Evolutionary conservation across 2,329 filamentous ascomycete species (phyloP), one percentile per base, ranked within the genome.

Genomic region (Neofusicoccum ribis): DNA sequence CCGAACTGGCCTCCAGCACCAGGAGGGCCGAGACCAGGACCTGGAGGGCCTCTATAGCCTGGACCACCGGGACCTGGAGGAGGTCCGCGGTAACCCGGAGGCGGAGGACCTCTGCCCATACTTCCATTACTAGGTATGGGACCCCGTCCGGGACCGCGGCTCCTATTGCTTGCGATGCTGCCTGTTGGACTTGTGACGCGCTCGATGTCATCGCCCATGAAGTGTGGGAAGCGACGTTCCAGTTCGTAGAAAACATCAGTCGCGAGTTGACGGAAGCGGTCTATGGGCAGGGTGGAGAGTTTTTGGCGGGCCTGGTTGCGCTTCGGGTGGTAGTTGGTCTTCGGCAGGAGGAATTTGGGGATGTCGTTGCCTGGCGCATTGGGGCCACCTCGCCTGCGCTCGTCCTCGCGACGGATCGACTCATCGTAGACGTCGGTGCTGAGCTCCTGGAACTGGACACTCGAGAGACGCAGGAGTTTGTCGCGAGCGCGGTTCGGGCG

Each of bases 371-470:
- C 77, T 36, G 80, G 80, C 52, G 84, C 84, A 60, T 84, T 73
- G 23, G 75, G 75, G n/a, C 80, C 80, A 36, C 80, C 77, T 59
- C 77, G 74, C 65, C 76, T 74, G 43, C 81, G 78, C 60, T 83
- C 84, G 69, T 91, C 86, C 78, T 98, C 93, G 69, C 95, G 88
- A 66, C 95, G 89, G 70, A 96, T 84, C 69, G 98, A 84, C 80
- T 99, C 95, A 78, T 99, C 95, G 79, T 91, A 98, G 46, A 99
- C 94, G 80, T 99, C 95, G 65, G 94, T 98, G 79, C 93, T 97
- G 68, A 99, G 85, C 80, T 99, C 95, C 78, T 96, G 92, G 78
- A 99, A 98, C 78, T 99, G 95, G 34, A 96, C 92, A 1, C 90
- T 84, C 0, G 93, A 97, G 60, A 99, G 85, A 66, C 94, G 88